These are phyloP conservation scores for Boletellus deceptivus DNA, from an alignment of 1,284 basidiomycete species.

Conservation along the genomic window DNA sequence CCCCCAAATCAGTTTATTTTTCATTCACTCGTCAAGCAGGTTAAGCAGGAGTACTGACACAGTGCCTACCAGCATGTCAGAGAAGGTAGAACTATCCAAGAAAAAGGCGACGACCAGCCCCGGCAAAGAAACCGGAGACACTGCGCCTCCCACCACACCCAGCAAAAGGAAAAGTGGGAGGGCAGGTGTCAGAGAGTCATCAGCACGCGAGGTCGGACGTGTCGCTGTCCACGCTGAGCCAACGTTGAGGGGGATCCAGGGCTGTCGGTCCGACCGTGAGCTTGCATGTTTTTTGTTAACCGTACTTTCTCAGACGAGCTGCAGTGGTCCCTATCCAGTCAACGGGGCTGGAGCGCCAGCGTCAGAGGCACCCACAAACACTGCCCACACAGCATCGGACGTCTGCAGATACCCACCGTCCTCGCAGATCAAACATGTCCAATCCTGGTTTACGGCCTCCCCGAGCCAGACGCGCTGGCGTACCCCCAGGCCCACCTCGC, in stretches of 20 bases:
- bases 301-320: constrained; percentile 10
- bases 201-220: constrained; percentile 15
- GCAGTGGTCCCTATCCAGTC: constrained; percentile 25
- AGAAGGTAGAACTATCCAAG: constrained; percentile 25
- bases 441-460: constrained; percentile 21
- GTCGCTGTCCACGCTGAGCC: constrained; percentile 13
- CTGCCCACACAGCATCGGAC: constrained; percentile 27
- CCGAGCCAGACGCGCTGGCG: constrained; percentile 24
- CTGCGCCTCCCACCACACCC: constrained; percentile 10
- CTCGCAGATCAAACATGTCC: constrained; percentile 26
- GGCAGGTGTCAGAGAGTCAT: constrained; percentile 10
- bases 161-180: constrained; percentile 32
- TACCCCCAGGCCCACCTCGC: constrained; percentile 30
- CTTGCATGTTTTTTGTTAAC: background rate
- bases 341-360: constrained; percentile 25
- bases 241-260: constrained; percentile 22
- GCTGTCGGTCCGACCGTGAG: constrained; percentile 34
- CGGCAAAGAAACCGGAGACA: constrained; percentile 19
- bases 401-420: constrained; percentile 27
- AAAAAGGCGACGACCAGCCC: constrained; percentile 20
- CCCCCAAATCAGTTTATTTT: constrained; percentile 30
- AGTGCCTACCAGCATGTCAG: constrained; percentile 25
- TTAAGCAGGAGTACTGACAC: constrained; percentile 3
- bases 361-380: constrained; percentile 25
- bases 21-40: constrained; percentile 12